phyloP scores from a whole-genome alignment of 2,329 filamentous ascomycete genomes.

The Xylariaceae sp. region DNA sequence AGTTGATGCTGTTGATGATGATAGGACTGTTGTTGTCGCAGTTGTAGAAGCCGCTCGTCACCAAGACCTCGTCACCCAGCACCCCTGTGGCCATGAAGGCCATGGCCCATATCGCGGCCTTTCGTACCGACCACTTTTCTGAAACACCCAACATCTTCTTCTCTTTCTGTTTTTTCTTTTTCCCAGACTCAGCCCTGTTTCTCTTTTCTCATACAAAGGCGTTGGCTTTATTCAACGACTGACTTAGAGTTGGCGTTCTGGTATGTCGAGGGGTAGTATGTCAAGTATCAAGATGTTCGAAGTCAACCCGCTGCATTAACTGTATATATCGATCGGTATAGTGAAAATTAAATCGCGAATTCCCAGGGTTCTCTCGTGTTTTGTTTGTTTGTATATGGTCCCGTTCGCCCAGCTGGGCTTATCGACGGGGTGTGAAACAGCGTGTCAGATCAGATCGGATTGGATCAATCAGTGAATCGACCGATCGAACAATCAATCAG shows the following conservation, averaged over 20 bases:
- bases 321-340: conserved; percentile 16
- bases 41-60: conserved; percentile 73
- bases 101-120: conserved; percentile 33
- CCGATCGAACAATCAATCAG: conserved; percentile 8
- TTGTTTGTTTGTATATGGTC: background rate
- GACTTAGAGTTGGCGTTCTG: background rate
- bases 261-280: background rate
- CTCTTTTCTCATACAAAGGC: background rate
- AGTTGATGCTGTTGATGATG: conserved; percentile 66
- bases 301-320: conserved; percentile 21
- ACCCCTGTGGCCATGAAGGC: conserved; percentile 41
- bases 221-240: background rate
- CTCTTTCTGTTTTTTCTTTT: conserved; percentile 16
- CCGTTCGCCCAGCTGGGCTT: conserved; percentile 1
- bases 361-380: conserved; percentile 1
- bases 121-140: conserved; percentile 28
- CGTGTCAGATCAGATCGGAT: background rate
- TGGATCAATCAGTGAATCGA: conserved; percentile 6
- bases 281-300: background rate
- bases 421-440: background rate
- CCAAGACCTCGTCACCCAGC: conserved; percentile 65
- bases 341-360: conserved; percentile 10
- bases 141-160: conserved; percentile 25
- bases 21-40: conserved; percentile 60
- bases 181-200: background rate